Base-by-base conservation (phyloP, 2,329 filamentous ascomycete genomes). In the Phyllosticta ampelicida region DNA sequence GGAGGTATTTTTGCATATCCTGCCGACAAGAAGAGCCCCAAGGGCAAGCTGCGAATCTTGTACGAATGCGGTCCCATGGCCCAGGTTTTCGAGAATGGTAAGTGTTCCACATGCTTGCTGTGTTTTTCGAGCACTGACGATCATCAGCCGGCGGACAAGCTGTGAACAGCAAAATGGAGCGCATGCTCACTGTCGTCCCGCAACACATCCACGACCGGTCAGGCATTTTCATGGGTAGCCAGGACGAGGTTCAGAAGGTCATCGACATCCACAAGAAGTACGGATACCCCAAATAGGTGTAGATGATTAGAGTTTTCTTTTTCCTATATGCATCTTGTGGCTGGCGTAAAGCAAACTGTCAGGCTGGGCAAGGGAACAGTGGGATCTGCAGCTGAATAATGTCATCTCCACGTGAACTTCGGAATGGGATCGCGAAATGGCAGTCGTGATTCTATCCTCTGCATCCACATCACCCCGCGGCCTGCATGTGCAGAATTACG, bases 11-110 rank as follows among this genome's bases (percentile, higher is more conserved):
- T 99, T 73, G 94, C 94, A 51, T 99, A 99, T 71, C 94, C 94
- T 0, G 89, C 92, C 13, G 94, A 99, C 71, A 95, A 91, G 80
- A 97, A 99, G 85, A 95, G 87, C 70, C 90, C 91, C 63, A 99
- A 97, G 84, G 94, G 94, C 65, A 99, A 99, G 80, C 82, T 99
- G 65, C 83, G 94, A 64, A 99, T 99, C 65, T 73, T 99, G 67
- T 99, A 99, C 76, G 94, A 99, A 78, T 99, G 94, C 71, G 94
- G 94, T 13, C 94, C 94, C 48, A 99, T 99, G 94, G 94, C 94
- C 21, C 88, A 97, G 86, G 83, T 99, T 6, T 97, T 99, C 73
- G 94, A 99, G 77, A 96, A 99, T 75, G 94, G 89, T 92, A 74
- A 76, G 86, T 78, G n/a, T 9, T 49, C 54, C 49, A 36, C 44